These are phyloP conservation scores for Limonium bicolor DNA, from an alignment of 148 eudicot species.

Conservation along the genomic window DNA sequence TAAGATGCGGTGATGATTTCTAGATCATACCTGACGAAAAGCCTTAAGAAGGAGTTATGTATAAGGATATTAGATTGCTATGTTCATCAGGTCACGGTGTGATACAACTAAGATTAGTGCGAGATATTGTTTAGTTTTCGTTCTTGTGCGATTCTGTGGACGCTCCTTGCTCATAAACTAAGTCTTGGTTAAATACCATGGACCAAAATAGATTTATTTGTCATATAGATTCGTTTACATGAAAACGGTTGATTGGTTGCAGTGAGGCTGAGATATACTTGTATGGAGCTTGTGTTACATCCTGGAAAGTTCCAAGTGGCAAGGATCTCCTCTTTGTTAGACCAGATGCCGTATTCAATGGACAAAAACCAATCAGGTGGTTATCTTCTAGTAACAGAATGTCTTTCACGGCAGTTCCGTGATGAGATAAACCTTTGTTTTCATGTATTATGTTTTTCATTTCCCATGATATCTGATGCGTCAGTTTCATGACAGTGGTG, in stretches of 20 bases:
- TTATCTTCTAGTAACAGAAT: too few relatives aligned
- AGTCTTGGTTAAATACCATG: not conserved
- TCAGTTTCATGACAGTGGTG: conserved; percentile 52
- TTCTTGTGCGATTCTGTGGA: not conserved
- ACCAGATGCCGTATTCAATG: conserved; percentile 96
- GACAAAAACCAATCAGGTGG: conserved; percentile 99
- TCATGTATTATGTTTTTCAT: too few relatives aligned
- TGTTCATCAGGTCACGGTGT: not conserved
- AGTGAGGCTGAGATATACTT: conserved; percentile 94
- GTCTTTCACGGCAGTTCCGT: too few relatives aligned
- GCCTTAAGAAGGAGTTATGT: too few relatives aligned
- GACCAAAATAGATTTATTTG: not conserved
- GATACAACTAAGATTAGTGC: not conserved
- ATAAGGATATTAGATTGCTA: too few relatives aligned
- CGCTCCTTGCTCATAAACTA: not conserved
- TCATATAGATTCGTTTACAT: not conserved
- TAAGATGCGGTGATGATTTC: too few relatives aligned
- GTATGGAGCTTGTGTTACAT: conserved; percentile 89
- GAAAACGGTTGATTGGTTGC: conserved; percentile 6
- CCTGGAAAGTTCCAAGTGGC: conserved; percentile 72
- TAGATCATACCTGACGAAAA: too few relatives aligned
- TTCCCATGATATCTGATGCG: not conserved
- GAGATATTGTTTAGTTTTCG: too few relatives aligned
- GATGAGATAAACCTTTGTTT: too few relatives aligned
- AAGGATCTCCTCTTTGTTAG: conserved; percentile 88